Conservation (phyloP, 208 protist genomes). For the Crithidia acanthocephali region DNA sequence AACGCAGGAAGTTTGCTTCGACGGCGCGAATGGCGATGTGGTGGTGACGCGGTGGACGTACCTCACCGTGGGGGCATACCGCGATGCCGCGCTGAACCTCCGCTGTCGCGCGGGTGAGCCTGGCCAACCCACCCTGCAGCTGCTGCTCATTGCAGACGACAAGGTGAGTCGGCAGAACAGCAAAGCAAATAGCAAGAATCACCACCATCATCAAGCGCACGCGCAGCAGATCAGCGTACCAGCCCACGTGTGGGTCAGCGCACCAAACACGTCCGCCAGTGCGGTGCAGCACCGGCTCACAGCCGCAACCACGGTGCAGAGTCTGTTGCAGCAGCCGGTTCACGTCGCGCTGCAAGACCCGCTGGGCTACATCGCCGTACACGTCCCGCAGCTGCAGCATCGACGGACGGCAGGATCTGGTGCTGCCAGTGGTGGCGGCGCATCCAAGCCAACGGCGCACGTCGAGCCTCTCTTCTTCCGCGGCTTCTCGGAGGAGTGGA, state of each 20-base stretch:
- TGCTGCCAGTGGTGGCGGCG: neutral
- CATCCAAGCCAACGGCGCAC: neutral
- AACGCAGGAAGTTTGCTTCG: conserved; percentile 24
- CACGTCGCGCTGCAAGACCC: conserved; percentile 18
- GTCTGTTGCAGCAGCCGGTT: conserved; percentile 22
- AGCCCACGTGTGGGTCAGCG: conserved; percentile 26
- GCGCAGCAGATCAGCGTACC: neutral
- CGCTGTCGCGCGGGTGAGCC: conserved; percentile 26
- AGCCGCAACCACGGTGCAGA: conserved; percentile 7
- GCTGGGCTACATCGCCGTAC: conserved; percentile 29
- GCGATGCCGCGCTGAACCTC: conserved; percentile 56
- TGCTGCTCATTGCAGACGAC: conserved; percentile 29
- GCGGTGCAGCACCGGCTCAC: conserved; percentile 20
- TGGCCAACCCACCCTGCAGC: conserved; percentile 28
- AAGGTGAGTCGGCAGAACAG: neutral
- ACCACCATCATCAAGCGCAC: neutral
- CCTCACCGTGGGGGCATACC: conserved; percentile 48
- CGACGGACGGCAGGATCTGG: neutral
- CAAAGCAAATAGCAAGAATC: neutral
- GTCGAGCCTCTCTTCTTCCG: conserved; percentile 21
- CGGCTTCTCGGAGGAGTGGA: conserved; percentile 26
- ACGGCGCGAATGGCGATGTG: conserved; percentile 35
- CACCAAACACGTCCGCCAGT: neutral
- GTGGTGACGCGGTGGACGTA: conserved; percentile 37
- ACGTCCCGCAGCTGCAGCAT: conserved; percentile 1